A percentile compares a stretch with the other conserved stretches of the same genome.
Conservation (phyloP, 2,329 filamentous ascomycete species). For the Chalaropsis thielavioides region DNA sequence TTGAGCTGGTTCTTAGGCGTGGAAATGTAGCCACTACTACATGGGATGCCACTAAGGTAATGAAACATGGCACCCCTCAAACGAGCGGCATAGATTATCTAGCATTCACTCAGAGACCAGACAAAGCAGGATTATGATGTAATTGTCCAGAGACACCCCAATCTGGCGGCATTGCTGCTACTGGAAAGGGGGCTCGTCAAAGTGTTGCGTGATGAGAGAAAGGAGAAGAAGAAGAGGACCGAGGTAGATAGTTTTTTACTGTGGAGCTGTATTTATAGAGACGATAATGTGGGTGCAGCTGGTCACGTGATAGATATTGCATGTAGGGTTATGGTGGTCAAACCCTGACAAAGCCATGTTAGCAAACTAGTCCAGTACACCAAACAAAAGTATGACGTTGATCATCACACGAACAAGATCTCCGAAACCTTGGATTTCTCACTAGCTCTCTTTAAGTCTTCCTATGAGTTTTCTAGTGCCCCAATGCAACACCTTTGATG, state of each 20-base stretch:
- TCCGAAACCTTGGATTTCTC: not conserved
- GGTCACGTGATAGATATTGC: not conserved
- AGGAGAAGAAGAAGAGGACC: conserved; percentile 18
- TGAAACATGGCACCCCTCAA: conserved; percentile 31
- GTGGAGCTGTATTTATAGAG: conserved; percentile 12
- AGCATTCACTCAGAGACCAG: conserved; percentile 21
- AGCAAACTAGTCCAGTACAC: no score
- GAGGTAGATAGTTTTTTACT: conserved; percentile 12
- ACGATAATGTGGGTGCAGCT: not conserved
- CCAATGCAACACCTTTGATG: not conserved
- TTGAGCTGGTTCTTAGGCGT: not conserved
- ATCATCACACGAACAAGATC: not conserved
- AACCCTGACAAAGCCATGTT: not conserved
- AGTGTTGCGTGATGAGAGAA: conserved; percentile 25
- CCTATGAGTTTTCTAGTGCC: not conserved
- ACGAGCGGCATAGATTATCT: conserved; percentile 29
- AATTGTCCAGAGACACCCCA: conserved; percentile 17
- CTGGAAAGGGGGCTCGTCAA: conserved; percentile 15
- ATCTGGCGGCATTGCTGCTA: not conserved
- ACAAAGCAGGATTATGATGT: conserved; percentile 6
- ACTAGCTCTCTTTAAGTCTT: not conserved
- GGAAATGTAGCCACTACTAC: conserved; percentile 30
- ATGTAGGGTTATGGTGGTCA: not conserved
- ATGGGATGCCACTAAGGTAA: conserved; percentile 30
- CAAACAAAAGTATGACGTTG: not conserved